Base-by-base conservation (phyloP, 495 filamentous ascomycete genomes). In the Lasiosphaeria miniovina region DNA sequence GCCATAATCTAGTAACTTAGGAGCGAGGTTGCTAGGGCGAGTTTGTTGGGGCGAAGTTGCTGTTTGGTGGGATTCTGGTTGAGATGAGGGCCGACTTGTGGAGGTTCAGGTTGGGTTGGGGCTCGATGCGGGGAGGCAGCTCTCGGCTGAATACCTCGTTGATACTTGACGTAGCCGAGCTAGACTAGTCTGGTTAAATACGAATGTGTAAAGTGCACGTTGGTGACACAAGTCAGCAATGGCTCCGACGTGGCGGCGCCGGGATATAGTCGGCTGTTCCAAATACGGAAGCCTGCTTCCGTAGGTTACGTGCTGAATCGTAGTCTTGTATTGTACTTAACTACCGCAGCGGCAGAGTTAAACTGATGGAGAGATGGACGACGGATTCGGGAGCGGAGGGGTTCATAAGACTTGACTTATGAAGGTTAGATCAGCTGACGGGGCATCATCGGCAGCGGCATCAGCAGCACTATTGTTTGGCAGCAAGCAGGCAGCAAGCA, bases 211-310 rank as follows among this genome's bases (percentile, higher is more conserved):
- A 45, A 45, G 12, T 45, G 41, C 15, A 14, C 41, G 41, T 45
- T 45, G 41, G 41, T 45, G 41, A 45, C 41, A 45, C 41, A 45
- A 45, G 41, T 45, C 41, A 45, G 41, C 41, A 45, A 6, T 45
- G 41, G 41, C 41, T 14, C 41, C 41, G 41, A 45, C 12, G 41
- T 45, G 41, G 41, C 12, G 41, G 41, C 11, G 41, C 41, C 41
- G 41, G 41, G 6, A 45, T 45, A 45, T 45, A 10, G 41, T 45
- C 41, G 36, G 36, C 36, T 40, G 36, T 40, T 11, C 36, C n/a
- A n/a, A n/a, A n/a, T n/a, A n/a, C n/a, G n/a, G n/a, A n/a, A n/a
- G n/a, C n/a, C n/a, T n/a, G n/a, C n/a, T n/a, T n/a, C n/a, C n/a
- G n/a, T n/a, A n/a, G n/a, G n/a, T n/a, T n/a, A n/a, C n/a, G n/a